A percentile compares a stretch with the other conserved stretches of the same genome.
Conservation (phyloP, 2,329 filamentous ascomycete genomes). For the Exutisphaerella laricina region DNA sequence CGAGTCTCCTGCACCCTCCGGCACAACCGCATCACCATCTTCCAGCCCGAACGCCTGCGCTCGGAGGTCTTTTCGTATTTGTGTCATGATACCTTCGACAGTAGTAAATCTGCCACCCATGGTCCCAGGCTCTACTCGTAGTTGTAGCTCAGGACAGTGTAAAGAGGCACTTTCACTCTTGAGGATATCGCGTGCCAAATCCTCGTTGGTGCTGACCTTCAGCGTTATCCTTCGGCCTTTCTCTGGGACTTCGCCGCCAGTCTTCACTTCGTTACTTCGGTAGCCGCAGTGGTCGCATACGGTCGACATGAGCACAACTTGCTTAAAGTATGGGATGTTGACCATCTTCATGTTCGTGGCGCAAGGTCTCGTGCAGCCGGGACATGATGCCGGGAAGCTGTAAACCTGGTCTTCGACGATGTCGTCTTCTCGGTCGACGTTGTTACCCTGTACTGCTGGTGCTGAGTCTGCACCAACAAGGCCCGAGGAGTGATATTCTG, state of each 20-base stretch:
- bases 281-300: constrained; percentile 85
- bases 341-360: constrained; percentile 98
- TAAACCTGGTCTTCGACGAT: constrained; percentile 92
- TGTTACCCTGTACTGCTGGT: constrained; percentile 30
- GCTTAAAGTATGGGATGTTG: constrained; percentile 95
- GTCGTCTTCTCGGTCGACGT: constrained; percentile 54
- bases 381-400: constrained; percentile 84
- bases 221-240: constrained; percentile 80
- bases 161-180: constrained; percentile 92
- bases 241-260: constrained; percentile 83
- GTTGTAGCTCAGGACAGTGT: constrained; percentile 77
- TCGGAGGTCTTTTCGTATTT: constrained; percentile 85
- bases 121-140: constrained; percentile 87
- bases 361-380: constrained; percentile 80
- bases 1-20: constrained; percentile 61
- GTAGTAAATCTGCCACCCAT: constrained; percentile 96
- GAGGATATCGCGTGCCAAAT: constrained; percentile 86
- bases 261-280: constrained; percentile 95
- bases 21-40: constrained; percentile 43
- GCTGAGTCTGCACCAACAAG: constrained; percentile 33
- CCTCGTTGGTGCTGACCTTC: constrained; percentile 60
- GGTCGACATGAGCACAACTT: constrained; percentile 93
- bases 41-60: constrained; percentile 77
- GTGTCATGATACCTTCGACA: constrained; percentile 85
- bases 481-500: constrained; percentile 47